Evolutionary conservation across 1,284 basidiomycete species (phyloP), one percentile per base, ranked within the genome.

Genomic region (Cryptococcus floricola): DNA sequence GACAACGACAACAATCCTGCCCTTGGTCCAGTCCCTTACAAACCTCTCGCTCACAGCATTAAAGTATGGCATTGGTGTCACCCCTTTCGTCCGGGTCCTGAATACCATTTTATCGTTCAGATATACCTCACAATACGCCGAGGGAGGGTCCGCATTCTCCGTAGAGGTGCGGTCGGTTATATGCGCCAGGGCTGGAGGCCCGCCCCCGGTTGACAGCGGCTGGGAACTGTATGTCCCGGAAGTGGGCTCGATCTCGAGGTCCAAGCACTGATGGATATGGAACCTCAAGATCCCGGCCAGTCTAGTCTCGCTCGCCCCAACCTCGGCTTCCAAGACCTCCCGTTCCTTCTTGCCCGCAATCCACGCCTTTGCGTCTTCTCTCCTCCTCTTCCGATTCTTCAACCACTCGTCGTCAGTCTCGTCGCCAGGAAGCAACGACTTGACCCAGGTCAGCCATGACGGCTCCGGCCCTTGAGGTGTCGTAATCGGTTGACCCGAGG

Each of bases 1-100:
- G 1, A 83, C 81, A n/a, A 93, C 79, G 52, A 80, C 69, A 27
- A 72, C 68, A 50, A 80, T 63, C 48, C 71, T 69, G n/a, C 75
- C 74, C 34, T 71, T 63, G 9, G 69, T 68, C 78, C 78, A 80
- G 66, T 80, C 78, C 19, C 77, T 59, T n/a, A 80, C 62, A 52
- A 79, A 80, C 23, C 79, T 61, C 61, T 80, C 79, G 44, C 76
- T 75, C n/a, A 75, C 67, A 2, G 79, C 78, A 57, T 80, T 79
- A 66, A 75, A 78, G 62, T 79, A 80, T 3, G 79, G 79, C 42
- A 75, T 58, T 2, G 73, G 69, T 39, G 72, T 77, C 51, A 76
- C 62, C 54, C 75, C 71, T 54, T 80, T 80, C 14, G 78, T 77
- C 7, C 79, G 60, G 0, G 78, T 78, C 9, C 75, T 67, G 56